A percentile compares a stretch with the other conserved stretches of the same genome.
Evolutionary conservation across 108 stramenopile species (phyloP).

Genomic region (Cyclotella baltica): DNA sequence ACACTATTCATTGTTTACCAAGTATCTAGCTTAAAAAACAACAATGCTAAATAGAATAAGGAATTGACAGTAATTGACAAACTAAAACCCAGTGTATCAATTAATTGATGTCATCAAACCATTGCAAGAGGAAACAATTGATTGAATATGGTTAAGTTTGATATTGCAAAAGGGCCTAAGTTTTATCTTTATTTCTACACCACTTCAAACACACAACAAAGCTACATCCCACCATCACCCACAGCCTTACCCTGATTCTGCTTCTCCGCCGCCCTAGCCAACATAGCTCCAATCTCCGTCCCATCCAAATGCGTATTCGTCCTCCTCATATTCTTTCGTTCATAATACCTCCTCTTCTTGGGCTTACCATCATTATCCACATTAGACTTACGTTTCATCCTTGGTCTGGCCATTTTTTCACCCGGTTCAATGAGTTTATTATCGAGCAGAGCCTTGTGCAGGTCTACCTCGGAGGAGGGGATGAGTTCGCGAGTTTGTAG

Average conservation of each 20-base stretch:
- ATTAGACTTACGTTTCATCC: constrained; percentile 70
- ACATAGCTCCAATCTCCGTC: constrained; percentile 78
- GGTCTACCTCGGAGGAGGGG: constrained; percentile 69
- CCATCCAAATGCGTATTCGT: constrained; percentile 90
- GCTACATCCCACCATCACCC: constrained; percentile 91
- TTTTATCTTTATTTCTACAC: neutral
- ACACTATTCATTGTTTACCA: too few species aligned
- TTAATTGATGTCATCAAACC: too few species aligned
- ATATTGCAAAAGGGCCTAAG: too few species aligned
- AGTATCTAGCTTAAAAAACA: too few species aligned
- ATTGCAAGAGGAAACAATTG: too few species aligned
- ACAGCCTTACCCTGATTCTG: constrained; percentile 83
- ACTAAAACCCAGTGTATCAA: too few species aligned
- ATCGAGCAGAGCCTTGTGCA: constrained; percentile 63
- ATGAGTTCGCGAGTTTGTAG: constrained; percentile 62
- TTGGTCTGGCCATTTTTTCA: constrained; percentile 74
- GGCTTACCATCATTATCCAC: constrained; percentile 88
- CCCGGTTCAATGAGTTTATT: constrained; percentile 83
- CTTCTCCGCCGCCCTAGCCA: constrained; percentile 73
- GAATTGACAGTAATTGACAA: too few species aligned
- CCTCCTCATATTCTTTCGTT: constrained; percentile 83
- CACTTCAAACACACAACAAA: too few species aligned
- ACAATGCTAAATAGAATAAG: too few species aligned
- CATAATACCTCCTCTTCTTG: constrained; percentile 87
- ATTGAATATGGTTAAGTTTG: too few species aligned